A percentile compares a stretch with the other conserved stretches of the same genome.
Evolutionary conservation across 331 rosid genomes (phyloP).

Genomic region (Cydonia oblonga): DNA sequence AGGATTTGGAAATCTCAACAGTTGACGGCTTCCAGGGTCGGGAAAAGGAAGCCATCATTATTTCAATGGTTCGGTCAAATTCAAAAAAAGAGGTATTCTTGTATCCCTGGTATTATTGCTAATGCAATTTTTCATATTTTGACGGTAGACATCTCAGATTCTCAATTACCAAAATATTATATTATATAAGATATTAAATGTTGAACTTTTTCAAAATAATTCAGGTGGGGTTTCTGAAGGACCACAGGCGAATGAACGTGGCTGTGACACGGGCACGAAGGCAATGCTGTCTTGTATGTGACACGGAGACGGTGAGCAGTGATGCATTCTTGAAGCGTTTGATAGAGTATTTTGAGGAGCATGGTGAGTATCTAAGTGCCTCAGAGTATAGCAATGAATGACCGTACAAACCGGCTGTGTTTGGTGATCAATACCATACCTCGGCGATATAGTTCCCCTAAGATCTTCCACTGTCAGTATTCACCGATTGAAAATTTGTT

Average conservation of each 20-base stretch:
- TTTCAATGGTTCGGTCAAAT: constrained; percentile 96
- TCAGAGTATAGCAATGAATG: constrained; percentile 70
- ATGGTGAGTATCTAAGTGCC: constrained; percentile 82
- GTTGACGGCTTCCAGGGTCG: constrained; percentile 99
- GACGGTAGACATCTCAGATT: background rate
- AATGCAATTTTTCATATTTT: background rate
- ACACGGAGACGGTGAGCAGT: constrained; percentile 70
- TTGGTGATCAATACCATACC: background rate
- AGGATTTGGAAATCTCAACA: constrained; percentile 82
- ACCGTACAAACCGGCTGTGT: constrained; percentile 14
- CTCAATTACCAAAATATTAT: background rate
- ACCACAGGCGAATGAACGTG: constrained; percentile 92
- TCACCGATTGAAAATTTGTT: background rate
- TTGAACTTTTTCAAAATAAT: background rate
- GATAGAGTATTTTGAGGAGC: constrained; percentile 84
- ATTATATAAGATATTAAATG: background rate
- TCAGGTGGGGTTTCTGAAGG: constrained; percentile 97
- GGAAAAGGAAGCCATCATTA: constrained; percentile 90
- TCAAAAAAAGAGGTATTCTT: constrained; percentile 67
- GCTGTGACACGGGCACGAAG: constrained; percentile 95
- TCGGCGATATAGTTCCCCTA: background rate
- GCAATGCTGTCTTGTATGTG: constrained; percentile 86
- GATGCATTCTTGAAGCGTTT: constrained; percentile 75
- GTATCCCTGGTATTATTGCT: background rate
- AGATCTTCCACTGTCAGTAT: background rate